Conservation (phyloP, 495 filamentous ascomycete genomes). For the Bryoglossum gracile region DNA sequence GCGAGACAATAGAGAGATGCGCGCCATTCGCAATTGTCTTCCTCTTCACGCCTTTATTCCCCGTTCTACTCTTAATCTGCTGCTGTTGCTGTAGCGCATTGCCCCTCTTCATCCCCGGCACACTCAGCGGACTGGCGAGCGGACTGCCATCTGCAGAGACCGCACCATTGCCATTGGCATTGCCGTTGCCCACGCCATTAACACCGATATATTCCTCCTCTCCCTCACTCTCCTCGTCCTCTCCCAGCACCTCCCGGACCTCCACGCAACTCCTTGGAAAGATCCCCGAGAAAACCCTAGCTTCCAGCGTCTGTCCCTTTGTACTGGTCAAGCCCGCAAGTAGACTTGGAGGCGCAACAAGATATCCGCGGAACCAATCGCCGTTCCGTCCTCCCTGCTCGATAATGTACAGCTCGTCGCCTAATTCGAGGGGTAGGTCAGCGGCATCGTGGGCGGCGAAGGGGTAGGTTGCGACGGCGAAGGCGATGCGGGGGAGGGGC, state of each 20-base stretch:
- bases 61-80: background rate
- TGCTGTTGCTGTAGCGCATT: background rate
- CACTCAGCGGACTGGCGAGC: conserved; percentile 5
- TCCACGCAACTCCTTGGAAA: conserved; percentile 92
- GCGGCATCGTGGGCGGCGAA: conserved; percentile 79
- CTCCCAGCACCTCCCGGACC: conserved; percentile 63
- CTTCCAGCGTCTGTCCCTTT: conserved; percentile 89
- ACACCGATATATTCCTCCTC: conserved; percentile 10
- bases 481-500: conserved; percentile 93
- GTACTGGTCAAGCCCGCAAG: conserved; percentile 85
- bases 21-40: conserved; percentile 25
- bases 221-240: conserved; percentile 41
- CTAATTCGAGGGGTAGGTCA: conserved; percentile 93
- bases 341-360: conserved; percentile 87
- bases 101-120: background rate
- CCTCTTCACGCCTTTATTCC: conserved; percentile 21
- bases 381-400: conserved; percentile 83
- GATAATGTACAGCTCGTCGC: conserved; percentile 97
- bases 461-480: conserved; percentile 90
- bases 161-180: background rate
- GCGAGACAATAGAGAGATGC: conserved; percentile 29
- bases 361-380: conserved; percentile 90
- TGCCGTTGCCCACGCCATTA: background rate
- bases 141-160: conserved; percentile 3
- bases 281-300: conserved; percentile 92